Conservation (phyloP, 495 filamentous ascomycete genomes). For the Tuber magnatum region DNA sequence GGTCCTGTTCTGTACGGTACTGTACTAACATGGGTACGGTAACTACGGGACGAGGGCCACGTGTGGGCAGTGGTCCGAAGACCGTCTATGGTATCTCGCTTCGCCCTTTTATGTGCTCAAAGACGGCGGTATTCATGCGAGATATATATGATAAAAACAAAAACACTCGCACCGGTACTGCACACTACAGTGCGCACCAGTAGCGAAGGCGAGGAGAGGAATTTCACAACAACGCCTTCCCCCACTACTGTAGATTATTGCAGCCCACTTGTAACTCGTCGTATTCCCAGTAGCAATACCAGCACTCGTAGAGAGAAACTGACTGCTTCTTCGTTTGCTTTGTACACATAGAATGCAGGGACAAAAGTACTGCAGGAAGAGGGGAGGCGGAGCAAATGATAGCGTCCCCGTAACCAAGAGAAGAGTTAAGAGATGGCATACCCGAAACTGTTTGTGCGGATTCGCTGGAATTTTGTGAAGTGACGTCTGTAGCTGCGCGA, state of each 20-base stretch:
- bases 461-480: background rate
- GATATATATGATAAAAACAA: background rate
- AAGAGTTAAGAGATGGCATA: background rate
- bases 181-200: background rate
- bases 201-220: background rate
- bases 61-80: background rate
- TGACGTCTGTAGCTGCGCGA: background rate
- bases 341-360: background rate
- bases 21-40: background rate
- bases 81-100: background rate
- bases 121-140: background rate
- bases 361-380: background rate
- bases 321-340: background rate
- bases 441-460: background rate
- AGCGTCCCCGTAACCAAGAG: background rate
- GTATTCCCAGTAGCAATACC: background rate
- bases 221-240: background rate
- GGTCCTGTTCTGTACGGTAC: too few relatives aligned
- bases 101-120: background rate
- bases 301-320: background rate
- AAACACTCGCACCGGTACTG: background rate
- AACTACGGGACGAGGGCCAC: conserved; percentile 1
- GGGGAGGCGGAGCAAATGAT: conserved; percentile 2
- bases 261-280: conserved; percentile 1
- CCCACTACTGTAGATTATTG: background rate